These are phyloP conservation scores for Macrolepiota dolichaula DNA, from an alignment of 768 basidiomycete species.

Conservation along the genomic window DNA sequence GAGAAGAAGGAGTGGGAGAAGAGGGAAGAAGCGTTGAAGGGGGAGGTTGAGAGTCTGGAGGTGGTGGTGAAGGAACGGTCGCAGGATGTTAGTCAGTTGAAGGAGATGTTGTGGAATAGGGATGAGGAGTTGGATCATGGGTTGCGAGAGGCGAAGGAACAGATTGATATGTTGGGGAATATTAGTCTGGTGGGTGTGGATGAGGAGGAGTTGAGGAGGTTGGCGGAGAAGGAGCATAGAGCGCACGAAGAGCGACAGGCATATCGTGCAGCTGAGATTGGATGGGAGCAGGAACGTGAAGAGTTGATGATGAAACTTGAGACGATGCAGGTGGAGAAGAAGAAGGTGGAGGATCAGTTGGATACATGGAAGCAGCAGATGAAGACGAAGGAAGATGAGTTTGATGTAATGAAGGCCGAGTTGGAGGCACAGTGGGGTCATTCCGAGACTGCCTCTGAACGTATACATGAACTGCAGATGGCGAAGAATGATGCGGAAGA, in stretches of 20 bases:
- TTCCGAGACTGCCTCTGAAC: conserved; percentile 54
- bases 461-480: conserved; percentile 34
- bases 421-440: conserved; percentile 70
- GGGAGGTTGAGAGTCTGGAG: conserved; percentile 49
- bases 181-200: conserved; percentile 38
- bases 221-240: conserved; percentile 39
- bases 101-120: conserved; percentile 39
- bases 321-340: conserved; percentile 41
- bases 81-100: conserved; percentile 41
- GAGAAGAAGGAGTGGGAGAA: conserved; percentile 51
- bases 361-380: conserved; percentile 37
- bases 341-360: conserved; percentile 38
- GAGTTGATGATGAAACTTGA: conserved; percentile 40
- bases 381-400: conserved; percentile 41
- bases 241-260: conserved; percentile 38
- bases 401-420: conserved; percentile 52
- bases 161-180: conserved; percentile 57
- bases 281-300: conserved; percentile 51
- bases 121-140: conserved; percentile 57
- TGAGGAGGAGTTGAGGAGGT: conserved; percentile 38
- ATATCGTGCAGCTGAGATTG: conserved; percentile 36
- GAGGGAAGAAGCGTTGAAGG: conserved; percentile 37
- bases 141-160: conserved; percentile 51
- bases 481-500: conserved; percentile 30
- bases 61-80: conserved; percentile 41